Evolutionary conservation across 2,329 filamentous ascomycete species (phyloP), one percentile per base, ranked within the genome.

Genomic region (Neodidymelliopsis sp.): DNA sequence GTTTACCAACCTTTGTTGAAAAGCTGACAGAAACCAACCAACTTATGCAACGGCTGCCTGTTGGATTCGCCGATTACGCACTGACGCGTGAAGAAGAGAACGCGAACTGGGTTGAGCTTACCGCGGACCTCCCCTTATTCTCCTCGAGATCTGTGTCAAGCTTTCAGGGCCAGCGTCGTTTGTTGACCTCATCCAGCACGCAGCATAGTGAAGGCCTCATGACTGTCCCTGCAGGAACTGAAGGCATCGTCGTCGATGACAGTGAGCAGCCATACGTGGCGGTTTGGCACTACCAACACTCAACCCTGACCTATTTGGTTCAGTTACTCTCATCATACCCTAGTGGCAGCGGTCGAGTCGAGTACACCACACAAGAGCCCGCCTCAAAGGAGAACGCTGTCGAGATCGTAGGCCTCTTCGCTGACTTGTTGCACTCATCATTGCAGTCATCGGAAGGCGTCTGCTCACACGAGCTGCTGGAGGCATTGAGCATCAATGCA

Each of bases 31-130:
- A 79, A 48, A 87, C 91, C 43, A 82, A 84, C 1, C 87, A 84
- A 6, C 84, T 97, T 44, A 96, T 93, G 20, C 87, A 95, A 58
- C 78, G 82, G 10, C 80, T 96, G n/a, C 87, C 90, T 0, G 74
- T 81, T 0, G 74, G 82, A 23, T 96, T 96, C 68, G 81, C 82
- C 30, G 84, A 83, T 25, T 97, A 95, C 61, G 83, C 87, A 53
- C 84, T 92, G 10, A 85, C 88, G 28, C 85, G 89, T 42, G 92
- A 97, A 72, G 90, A 96, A 56, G 89, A 94, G 50, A 92, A 94
- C 58, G 85, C 84, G 19, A 94, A 95, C 61, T 84, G 84, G 13
- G 89, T 97, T 52, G 80, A 83, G 52, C 81, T 97, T 4, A 76
- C 80, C 1, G 77, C 81, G 33, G 80, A 86, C 40, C 75, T 92